Base-by-base conservation (phyloP, 2,329 filamentous ascomycete species). In the Cadophora gregata region DNA sequence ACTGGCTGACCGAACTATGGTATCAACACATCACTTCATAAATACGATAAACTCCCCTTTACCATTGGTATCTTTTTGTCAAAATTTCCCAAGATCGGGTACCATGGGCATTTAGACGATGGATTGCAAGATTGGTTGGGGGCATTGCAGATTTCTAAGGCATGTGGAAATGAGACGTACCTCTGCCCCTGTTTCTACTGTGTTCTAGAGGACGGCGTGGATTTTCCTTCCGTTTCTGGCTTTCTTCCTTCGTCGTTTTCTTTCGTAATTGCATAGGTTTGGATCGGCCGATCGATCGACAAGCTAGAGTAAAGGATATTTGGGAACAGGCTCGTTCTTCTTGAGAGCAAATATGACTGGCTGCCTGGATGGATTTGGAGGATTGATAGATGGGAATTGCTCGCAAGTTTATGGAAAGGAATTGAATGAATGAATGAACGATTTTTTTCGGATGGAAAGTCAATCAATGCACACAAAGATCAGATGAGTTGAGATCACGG, bases 261-360 rank as follows among this genome's bases (percentile, higher is more conserved):
- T 62, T 62, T 51, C 47, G n/a, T 27, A 51, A 42, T 62, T 62
- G 59, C 45, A 62, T 29, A 38, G 55, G 55, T 58, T 42, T 56
- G n/a, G 59, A 25, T 61, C 33, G 21, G 19, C 9, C 8, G 55
- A 25, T 36, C 9, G 16, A 21, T 56, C 19, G 36, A 42, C 31
- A 58, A 36, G 33, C 8, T 53, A 53, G 48, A 53, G 24, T 53
- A 27, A 19, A 53, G 24, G 24, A 31, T 8, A 31, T 53, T 48
- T 42, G 38, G 38, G 38, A 42, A 12, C 38, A 3, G 24, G 16
- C 16, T 53, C 48, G 48, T 27, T 27, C 24, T 16, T 27, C 24
- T 24, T 53, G 6, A 29, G 48, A 53, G 24, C 48, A 27, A n/a
- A 53, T 53, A 53, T 53, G 48, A 29, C 14, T 16, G 38, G 19